Conservation (phyloP, 257 asterid species). For the Galeopsis tetrahit region DNA sequence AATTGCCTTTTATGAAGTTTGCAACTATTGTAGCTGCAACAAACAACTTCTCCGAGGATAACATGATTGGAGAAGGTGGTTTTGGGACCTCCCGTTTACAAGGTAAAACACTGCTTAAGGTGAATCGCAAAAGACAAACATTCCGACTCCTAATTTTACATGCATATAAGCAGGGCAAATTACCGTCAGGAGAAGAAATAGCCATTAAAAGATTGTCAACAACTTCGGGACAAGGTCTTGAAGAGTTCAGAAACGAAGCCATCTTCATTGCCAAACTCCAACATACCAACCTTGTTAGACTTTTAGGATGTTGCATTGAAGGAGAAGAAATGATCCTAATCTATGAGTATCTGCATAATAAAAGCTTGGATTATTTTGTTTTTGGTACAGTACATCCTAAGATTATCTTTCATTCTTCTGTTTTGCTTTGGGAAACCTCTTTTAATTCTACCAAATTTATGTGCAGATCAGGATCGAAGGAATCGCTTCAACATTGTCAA, state of each 20-base stretch:
- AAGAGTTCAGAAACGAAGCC: conserved; percentile 41
- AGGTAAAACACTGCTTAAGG: conserved; percentile 30
- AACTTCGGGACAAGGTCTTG: neutral
- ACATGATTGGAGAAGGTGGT: conserved; percentile 33
- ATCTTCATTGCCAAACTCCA: conserved; percentile 48
- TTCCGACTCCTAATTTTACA: neutral
- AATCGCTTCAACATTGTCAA: conserved; percentile 37
- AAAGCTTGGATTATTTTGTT: too few relatives aligned
- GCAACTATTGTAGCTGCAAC: conserved; percentile 39
- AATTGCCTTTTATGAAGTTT: conserved; percentile 39
- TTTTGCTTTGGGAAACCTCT: neutral
- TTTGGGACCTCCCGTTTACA: conserved; percentile 50
- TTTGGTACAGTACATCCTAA: conserved; percentile 15
- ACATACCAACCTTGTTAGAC: conserved; percentile 51
- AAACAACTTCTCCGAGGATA: conserved; percentile 36
- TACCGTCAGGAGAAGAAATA: too few relatives aligned
- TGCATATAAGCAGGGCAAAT: conserved; percentile 5
- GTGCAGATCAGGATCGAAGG: conserved; percentile 3
- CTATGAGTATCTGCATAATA: too few relatives aligned
- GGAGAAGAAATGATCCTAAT: too few relatives aligned
- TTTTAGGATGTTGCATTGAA: neutral
- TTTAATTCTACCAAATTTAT: neutral
- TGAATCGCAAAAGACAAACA: neutral
- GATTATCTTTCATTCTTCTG: neutral
- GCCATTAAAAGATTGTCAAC: conserved; percentile 25